Evolutionary conservation across 768 basidiomycete genomes (phyloP).

Genomic region (Mycena albidolilacea): DNA sequence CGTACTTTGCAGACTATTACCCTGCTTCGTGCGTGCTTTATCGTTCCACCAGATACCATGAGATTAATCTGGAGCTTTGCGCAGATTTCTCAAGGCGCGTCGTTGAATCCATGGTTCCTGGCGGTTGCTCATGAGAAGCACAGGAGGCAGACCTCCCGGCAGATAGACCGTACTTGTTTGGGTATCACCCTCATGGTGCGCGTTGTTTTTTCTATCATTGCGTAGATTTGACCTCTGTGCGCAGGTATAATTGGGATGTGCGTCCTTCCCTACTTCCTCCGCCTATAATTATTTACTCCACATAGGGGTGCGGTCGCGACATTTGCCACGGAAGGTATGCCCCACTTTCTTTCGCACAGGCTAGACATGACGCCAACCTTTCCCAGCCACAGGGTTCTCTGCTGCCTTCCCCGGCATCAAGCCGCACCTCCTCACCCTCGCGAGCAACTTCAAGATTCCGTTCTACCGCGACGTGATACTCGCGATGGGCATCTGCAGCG

Average conservation of each 20-base stretch:
- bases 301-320: constrained; percentile 92
- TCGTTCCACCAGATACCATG: not conserved
- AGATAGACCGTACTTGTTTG: constrained; percentile 95
- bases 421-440: constrained; percentile 93
- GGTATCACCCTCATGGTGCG: constrained; percentile 97
- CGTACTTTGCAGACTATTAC: constrained; percentile 93
- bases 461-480: constrained; percentile 95
- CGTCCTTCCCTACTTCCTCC: constrained; percentile 45
- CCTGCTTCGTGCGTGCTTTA: constrained; percentile 82
- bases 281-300: constrained; percentile 11
- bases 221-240: constrained; percentile 25
- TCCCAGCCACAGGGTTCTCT: constrained; percentile 90
- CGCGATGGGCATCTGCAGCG: constrained; percentile 91
- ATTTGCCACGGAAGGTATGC: constrained; percentile 92
- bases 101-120: constrained; percentile 3
- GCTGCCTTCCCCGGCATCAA: constrained; percentile 89
- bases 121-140: constrained; percentile 18
- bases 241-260: constrained; percentile 98
- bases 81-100: constrained; percentile 69
- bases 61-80: constrained; percentile 14
- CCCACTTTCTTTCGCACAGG: not conserved
- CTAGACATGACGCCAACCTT: not conserved
- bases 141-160: constrained; percentile 93
- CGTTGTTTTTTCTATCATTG: constrained; percentile 16
- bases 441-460: constrained; percentile 92